phyloP scores from a whole-genome alignment of 1,284 basidiomycete genomes.

The Cryptococcus sp. region DNA sequence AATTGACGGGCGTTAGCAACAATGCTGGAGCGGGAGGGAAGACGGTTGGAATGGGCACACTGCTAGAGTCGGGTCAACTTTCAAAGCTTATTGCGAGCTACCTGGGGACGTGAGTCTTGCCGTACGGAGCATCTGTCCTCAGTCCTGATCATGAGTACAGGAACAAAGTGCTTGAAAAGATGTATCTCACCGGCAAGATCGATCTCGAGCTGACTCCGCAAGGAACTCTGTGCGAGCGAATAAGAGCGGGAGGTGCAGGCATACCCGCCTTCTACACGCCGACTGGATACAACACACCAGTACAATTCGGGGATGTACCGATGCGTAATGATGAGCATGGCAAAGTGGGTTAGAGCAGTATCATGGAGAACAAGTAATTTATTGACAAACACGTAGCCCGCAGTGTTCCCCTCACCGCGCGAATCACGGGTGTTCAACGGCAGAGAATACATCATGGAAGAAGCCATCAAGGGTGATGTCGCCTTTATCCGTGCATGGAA shows the following conservation, averaged over 20 bases:
- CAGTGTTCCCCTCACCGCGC: constrained; percentile 60
- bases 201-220: constrained; percentile 71
- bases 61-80: not conserved
- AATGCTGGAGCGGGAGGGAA: constrained; percentile 4
- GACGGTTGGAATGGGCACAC: constrained; percentile 1
- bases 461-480: constrained; percentile 77
- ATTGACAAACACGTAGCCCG: constrained; percentile 52
- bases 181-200: constrained; percentile 76
- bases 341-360: constrained; percentile 19
- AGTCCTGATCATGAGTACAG: not conserved
- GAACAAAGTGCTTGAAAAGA: constrained; percentile 4
- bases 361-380: constrained; percentile 58
- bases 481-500: constrained; percentile 91
- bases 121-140: no score
- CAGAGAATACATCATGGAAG: constrained; percentile 78
- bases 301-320: constrained; percentile 69
- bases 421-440: constrained; percentile 77
- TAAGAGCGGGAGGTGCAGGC: constrained; percentile 87
- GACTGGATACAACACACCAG: constrained; percentile 75
- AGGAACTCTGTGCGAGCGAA: constrained; percentile 78
- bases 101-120: not conserved
- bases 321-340: constrained; percentile 40
- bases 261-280: constrained; percentile 95
- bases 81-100: constrained; percentile 3
- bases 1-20: constrained; percentile 2